Evolutionary conservation across 345 rosid species (phyloP).

Genomic region (Lepidium aucheri): DNA sequence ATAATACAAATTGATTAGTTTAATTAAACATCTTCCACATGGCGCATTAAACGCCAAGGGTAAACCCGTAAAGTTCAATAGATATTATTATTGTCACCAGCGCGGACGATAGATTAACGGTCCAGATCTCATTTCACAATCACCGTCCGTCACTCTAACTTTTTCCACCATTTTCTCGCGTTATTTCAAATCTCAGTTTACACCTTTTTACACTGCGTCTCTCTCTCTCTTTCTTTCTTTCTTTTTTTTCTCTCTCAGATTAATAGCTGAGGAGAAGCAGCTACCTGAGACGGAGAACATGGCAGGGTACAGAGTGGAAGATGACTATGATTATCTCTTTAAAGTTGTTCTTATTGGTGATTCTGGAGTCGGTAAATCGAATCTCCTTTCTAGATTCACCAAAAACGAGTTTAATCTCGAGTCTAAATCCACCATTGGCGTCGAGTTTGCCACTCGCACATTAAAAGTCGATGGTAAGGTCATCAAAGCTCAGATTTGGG

Average conservation of each 20-base stretch:
- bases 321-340: conserved; percentile 57
- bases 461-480: conserved; percentile 55
- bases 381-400: conserved; percentile 56
- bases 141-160: conserved; percentile 4
- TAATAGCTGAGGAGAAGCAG: conserved; percentile 3
- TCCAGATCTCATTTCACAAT: not conserved
- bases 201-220: conserved; percentile 9
- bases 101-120: conserved; percentile 5
- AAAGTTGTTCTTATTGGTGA: conserved; percentile 64
- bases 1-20: not conserved
- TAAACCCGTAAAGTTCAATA: not conserved
- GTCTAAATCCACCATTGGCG: conserved; percentile 76
- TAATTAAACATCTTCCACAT: not conserved
- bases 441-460: conserved; percentile 62
- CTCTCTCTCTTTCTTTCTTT: conserved; percentile 8
- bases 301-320: conserved; percentile 45
- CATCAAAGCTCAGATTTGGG: conserved; percentile 76
- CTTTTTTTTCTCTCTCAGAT: conserved; percentile 12
- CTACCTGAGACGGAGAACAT: conserved; percentile 21
- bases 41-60: not conserved
- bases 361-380: conserved; percentile 68
- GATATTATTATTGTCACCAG: not conserved
- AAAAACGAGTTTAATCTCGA: conserved; percentile 64
- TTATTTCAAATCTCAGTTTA: conserved; percentile 30
- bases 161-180: not conserved